Percentiles rank a stretch among this genome's conserved stretches.
These are phyloP conservation scores for Kwoniella sp. DNA, from an alignment of 768 basidiomycete species.

Conservation along the genomic window DNA sequence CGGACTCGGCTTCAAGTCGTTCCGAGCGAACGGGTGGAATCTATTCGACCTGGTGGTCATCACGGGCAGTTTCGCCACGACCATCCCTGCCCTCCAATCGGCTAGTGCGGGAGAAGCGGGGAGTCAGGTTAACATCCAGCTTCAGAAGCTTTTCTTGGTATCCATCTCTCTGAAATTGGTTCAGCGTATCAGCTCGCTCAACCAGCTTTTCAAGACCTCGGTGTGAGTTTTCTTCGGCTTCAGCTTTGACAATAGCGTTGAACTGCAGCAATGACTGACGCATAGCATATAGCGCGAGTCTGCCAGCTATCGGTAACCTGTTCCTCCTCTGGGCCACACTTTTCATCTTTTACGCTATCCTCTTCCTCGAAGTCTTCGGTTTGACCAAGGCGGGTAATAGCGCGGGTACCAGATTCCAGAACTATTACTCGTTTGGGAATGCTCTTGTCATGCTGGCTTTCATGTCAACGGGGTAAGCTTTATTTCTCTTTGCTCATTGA, in stretches of 20 bases:
- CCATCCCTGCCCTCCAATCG: slow-evolving; percentile 65
- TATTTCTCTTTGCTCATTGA: not conserved
- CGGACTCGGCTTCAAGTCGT: slow-evolving; percentile 82
- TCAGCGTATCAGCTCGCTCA: slow-evolving; percentile 80
- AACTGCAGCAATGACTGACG: no score
- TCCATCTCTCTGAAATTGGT: slow-evolving; percentile 92
- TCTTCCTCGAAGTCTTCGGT: slow-evolving; percentile 86
- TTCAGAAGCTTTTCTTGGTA: slow-evolving; percentile 74
- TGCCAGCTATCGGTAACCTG: slow-evolving; percentile 81
- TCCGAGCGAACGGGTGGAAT: slow-evolving; percentile 91
- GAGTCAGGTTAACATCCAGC: slow-evolving; percentile 37
- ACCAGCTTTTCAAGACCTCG: slow-evolving; percentile 94
- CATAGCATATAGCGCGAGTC: slow-evolving; percentile 66
- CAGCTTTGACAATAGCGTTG: no score
- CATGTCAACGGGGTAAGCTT: slow-evolving; percentile 82
- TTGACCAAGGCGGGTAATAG: slow-evolving; percentile 79
- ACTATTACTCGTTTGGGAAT: slow-evolving; percentile 77
- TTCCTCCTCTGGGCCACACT: slow-evolving; percentile 84
- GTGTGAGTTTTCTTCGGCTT: slow-evolving; percentile 63
- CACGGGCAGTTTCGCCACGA: slow-evolving; percentile 78
- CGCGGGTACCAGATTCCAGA: slow-evolving; percentile 66
- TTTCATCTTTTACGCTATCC: slow-evolving; percentile 87
- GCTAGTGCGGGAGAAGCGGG: slow-evolving; percentile 29
- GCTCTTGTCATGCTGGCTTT: slow-evolving; percentile 86
- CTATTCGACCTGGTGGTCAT: slow-evolving; percentile 82